Evolutionary conservation across 2,329 filamentous ascomycete genomes (phyloP), one percentile per base, ranked within the genome.

Genomic region (Epichloe coenophiala): DNA sequence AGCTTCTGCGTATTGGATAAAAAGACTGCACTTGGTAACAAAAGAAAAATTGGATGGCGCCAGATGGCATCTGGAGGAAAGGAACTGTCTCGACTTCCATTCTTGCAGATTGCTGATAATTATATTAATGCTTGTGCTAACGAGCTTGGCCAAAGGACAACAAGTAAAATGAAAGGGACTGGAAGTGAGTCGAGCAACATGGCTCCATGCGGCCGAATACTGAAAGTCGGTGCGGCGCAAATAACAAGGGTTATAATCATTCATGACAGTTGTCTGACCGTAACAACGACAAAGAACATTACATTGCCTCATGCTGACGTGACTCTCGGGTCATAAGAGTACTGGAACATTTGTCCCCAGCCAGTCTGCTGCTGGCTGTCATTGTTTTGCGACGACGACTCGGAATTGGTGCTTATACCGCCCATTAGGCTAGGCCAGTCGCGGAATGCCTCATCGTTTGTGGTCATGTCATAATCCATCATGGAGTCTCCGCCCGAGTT

Each of bases 361-460:
- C 47, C 50, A 37, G 36, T 37, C 19, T 45, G 45, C 41, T 41
- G 37, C 27, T 47, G 37, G 40, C 19, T 47, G 31, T 38, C 31
- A 31, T 17, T 40, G 27, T 59, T 60, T n/a, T 59, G 63, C 45
- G 60, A 55, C 12, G 57, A 60, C 21, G 57, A 50, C 9, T 54
- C 52, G 35, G 54, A 56, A 50, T 67, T 65, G 43, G 66, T 63
- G 19, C 67, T 58, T 19, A 68, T 61, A 21, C 64, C 58, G 21
- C 64, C 63, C 23, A 62, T 57, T 33, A 71, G 62, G 50, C 61
- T 66, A 50, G 68, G 68, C 69, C 69, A 72, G 52, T 70, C 68
- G 2, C 70, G 65, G 43, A 71, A 70, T 9, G 66, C 60, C 35
- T 68, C 61, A 6, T 63, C 60, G 3, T 62, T 60, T 3, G 46